Base-by-base conservation (phyloP, 305 asterid species). In the Fraxinus nigra region DNA sequence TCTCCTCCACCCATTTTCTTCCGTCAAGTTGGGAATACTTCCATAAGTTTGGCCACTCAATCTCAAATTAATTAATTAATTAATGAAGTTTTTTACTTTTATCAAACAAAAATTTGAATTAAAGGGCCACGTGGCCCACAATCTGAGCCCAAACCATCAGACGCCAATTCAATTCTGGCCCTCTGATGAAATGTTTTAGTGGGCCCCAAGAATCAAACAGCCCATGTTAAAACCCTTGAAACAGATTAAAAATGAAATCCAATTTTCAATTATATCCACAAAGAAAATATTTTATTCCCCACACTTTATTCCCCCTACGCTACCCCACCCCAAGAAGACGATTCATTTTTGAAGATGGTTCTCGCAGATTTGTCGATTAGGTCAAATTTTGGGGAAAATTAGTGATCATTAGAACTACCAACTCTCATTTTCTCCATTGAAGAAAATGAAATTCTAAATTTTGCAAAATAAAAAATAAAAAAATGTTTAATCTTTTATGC, bases 121-220 rank as follows among this genome's bases (percentile, higher is more conserved):
- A 24, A 63, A 8, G 30, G 33, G 34, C 76, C 33, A 63, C 40
- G 84, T 81, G 85, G 79, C 86, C 90, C 85, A 83, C 77, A 10
- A 43, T 16, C 38, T 54, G 85, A 85, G 87, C 84, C 89, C 85
- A 20, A 56, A n/a, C 5, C 20, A 28, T 37, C 20, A 67, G 80
- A 77, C 61, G 46, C 51, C 84, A 69, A 75, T 70, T 59, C 35
- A 20, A 59, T 33, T n/a, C 30, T 82, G 85, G 85, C 83, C 86
- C 80, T 65, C 65, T 4, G 82, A 56, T 85, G 51, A 54, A 75
- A 14, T 24, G 28, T 61, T 35, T 46, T 73, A 6, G 84, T 59
- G 5, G 78, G 74, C 83, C 80, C 78, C 73, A 77, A 37, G 84
- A 79, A 56, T 75, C 46, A 22, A 81, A 26, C 80, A 80, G 43